These are phyloP conservation scores for Nitzschia sp. DNA, from an alignment of 108 stramenopile species.

Conservation along the genomic window DNA sequence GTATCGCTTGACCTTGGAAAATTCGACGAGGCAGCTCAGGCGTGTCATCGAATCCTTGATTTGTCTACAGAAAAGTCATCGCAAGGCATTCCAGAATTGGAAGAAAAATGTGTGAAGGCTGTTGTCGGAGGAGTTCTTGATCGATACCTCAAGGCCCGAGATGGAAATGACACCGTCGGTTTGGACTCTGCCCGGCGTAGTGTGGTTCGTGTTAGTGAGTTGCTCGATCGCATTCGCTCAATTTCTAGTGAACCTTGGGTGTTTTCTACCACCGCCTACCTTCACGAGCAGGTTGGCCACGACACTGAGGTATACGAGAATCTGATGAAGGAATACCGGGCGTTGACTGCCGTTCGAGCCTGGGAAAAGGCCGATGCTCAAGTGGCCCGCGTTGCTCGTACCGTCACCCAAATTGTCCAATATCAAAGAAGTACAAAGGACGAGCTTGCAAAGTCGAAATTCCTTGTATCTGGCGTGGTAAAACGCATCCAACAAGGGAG, in stretches of 20 bases:
- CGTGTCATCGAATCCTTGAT: slow-evolving; percentile 66
- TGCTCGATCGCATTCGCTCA: slow-evolving; percentile 56
- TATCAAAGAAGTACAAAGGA: slow-evolving; percentile 52
- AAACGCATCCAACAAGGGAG: slow-evolving; percentile 55
- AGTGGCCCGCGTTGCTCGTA: slow-evolving; percentile 48
- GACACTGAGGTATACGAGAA: slow-evolving; percentile 55
- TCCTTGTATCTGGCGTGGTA: slow-evolving; percentile 57
- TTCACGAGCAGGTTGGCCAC: slow-evolving; percentile 65
- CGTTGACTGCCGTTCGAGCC: slow-evolving; percentile 48
- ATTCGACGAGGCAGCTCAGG: slow-evolving; percentile 84
- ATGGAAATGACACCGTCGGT: slow-evolving; percentile 27
- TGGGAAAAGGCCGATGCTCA: slow-evolving; percentile 70
- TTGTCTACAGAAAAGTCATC: slow-evolving; percentile 48
- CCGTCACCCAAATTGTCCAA: slow-evolving; percentile 54
- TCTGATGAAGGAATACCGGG: slow-evolving; percentile 83
- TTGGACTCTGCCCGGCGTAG: slow-evolving; percentile 63
- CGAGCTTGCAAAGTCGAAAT: slow-evolving; percentile 57
- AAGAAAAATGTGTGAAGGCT: slow-evolving; percentile 75
- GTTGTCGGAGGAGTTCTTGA: slow-evolving; percentile 64
- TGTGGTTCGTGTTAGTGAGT: slow-evolving; percentile 57
- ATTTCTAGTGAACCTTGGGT: slow-evolving; percentile 66
- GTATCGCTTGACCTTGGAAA: slow-evolving; percentile 81
- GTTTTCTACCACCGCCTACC: slow-evolving; percentile 60
- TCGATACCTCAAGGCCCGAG: slow-evolving; percentile 26
- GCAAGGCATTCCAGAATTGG: slow-evolving; percentile 58